A percentile compares a stretch with the other conserved stretches of the same genome.
Conservation (phyloP, 371 early-diverging fungal genomes). For the Saksenaea oblongispora region DNA sequence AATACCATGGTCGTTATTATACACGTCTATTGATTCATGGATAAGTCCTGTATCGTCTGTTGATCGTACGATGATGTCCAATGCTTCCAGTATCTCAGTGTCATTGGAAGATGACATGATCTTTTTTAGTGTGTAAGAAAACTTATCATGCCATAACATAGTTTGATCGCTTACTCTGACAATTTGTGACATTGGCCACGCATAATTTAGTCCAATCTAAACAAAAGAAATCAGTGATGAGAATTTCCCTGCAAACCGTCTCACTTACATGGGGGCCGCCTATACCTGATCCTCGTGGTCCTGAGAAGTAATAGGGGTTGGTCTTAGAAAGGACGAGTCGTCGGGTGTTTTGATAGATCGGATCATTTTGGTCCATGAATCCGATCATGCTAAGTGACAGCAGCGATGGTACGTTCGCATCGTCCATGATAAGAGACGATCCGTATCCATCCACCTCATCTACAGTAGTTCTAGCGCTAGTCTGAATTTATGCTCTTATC, state of each 20-base stretch:
- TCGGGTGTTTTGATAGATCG: slow-evolving; percentile 62
- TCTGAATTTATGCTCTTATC: not conserved
- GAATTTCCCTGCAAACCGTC: not conserved
- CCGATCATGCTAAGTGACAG: slow-evolving; percentile 64
- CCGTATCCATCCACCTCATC: slow-evolving; percentile 74
- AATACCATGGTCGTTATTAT: slow-evolving; percentile 19
- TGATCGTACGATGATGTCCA: slow-evolving; percentile 30
- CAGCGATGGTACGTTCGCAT: slow-evolving; percentile 69
- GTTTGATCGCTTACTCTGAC: slow-evolving; percentile 17
- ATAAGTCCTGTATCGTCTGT: slow-evolving; percentile 39
- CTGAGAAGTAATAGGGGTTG: slow-evolving; percentile 66
- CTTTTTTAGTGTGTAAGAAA: slow-evolving; percentile 7
- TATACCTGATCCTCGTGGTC: slow-evolving; percentile 49
- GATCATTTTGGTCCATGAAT: slow-evolving; percentile 50
- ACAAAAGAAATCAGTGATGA: not conserved
- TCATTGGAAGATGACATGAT: slow-evolving; percentile 31
- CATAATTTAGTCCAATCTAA: slow-evolving; percentile 17
- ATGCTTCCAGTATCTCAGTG: slow-evolving; percentile 31
- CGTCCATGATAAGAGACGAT: slow-evolving; percentile 65
- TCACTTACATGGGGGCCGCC: slow-evolving; percentile 66
- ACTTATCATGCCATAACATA: not conserved
- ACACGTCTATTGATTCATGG: slow-evolving; percentile 43
- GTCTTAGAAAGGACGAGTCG: slow-evolving; percentile 50
- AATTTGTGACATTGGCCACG: slow-evolving; percentile 37
- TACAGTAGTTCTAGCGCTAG: not conserved